Evolutionary conservation across 257 asterid genomes (phyloP).

Genomic region (Nicotiana paniculata): DNA sequence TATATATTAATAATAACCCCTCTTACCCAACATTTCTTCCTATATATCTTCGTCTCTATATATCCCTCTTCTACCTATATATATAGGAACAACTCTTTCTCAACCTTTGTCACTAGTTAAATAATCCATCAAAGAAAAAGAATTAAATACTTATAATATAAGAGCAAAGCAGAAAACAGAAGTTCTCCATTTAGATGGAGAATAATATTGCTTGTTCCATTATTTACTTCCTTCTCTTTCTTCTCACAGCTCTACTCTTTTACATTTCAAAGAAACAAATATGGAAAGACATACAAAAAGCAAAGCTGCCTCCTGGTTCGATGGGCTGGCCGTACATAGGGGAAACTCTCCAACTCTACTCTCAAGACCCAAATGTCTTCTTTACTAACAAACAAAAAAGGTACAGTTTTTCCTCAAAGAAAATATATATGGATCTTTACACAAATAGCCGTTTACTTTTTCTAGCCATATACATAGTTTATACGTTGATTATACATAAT

Average conservation of each 20-base stretch:
- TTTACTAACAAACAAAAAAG: slow-evolving; percentile 49
- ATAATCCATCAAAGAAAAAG: neutral
- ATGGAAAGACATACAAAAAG: slow-evolving; percentile 15
- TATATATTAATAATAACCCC: neutral
- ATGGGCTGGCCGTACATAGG: slow-evolving; percentile 80
- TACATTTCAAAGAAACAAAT: slow-evolving; percentile 28
- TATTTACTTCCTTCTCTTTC: slow-evolving; percentile 39
- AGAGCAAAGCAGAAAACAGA: neutral
- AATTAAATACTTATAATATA: neutral
- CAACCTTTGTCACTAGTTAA: slow-evolving; percentile 7
- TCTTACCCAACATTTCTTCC: neutral
- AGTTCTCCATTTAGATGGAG: slow-evolving; percentile 15
- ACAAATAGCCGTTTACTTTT: too few species aligned
- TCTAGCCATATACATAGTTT: too few species aligned
- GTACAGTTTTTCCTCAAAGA: slow-evolving; percentile 13
- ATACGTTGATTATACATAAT: too few species aligned
- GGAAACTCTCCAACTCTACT: slow-evolving; percentile 67
- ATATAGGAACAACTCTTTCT: slow-evolving; percentile 16
- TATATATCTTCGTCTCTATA: neutral
- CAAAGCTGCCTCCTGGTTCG: slow-evolving; percentile 66
- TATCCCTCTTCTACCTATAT: slow-evolving; percentile 18
- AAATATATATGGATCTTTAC: neutral
- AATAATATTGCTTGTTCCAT: slow-evolving; percentile 8
- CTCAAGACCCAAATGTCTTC: slow-evolving; percentile 62
- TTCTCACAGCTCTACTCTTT: slow-evolving; percentile 29